Evolutionary conservation across 1,284 basidiomycete genomes (phyloP), one percentile per base, ranked within the genome.

Genomic region (Fistulina hepatica): DNA sequence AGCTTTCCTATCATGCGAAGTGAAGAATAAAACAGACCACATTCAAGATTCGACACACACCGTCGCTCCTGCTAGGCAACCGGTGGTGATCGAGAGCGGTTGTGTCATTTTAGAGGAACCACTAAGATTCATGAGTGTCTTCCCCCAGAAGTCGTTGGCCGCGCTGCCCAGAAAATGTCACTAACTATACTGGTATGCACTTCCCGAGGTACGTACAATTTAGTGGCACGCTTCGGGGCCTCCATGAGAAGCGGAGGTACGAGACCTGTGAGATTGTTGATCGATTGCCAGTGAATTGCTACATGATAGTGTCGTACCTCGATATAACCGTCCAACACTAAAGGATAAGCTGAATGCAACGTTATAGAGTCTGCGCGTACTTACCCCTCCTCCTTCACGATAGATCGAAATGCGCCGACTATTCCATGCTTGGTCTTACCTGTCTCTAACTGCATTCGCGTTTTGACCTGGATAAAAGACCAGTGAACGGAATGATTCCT

Each of bases 141-240:
- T 83, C 5, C 90, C 93, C 95, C 95, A 98, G 56, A 85, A 93
- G 53, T 93, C 92, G 65, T 91, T 90, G 4, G 85, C 70, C 7
- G 84, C 84, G 47, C 83, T 85, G 48, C 21, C 38, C 16, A 30
- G 25, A 19, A 13, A 16, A 5, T 3, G 5, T 33, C 11, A 33
- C 33, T 21, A 16, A 8, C 20, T 31, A 39, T 41, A 36, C 27
- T 19, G 8, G 2, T 17, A 6, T 13, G 16, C 8, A 15, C 16
- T 28, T 5, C 13, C 16, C 9, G 26, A 16, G 13, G 22, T 17
- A 62, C 76, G 42, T 45, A 85, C 86, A 92, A 99, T 72, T 99
- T 99, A 44, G 93, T 84, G 13, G 94, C 94, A 63, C 94, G 79
- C 66, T 99, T 99, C 4, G 94, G 95, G 16, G 95, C 95, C 62